These are phyloP conservation scores for Ascoidea asiatica DNA, from an alignment of 805 yeast genomes.

Conservation along the genomic window DNA sequence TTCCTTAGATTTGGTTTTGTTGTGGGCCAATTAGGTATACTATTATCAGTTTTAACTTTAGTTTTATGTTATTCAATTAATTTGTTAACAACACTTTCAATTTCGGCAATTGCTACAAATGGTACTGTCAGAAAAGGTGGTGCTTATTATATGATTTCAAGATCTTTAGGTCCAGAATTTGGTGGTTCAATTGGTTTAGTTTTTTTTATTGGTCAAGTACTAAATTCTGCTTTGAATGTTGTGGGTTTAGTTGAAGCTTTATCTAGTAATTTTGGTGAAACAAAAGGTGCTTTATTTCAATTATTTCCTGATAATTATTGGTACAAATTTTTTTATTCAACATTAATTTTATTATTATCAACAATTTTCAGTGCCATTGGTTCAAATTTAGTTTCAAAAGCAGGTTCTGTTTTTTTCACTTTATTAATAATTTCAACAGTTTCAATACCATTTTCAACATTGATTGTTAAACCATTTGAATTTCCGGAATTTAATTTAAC, in stretches of 20 bases:
- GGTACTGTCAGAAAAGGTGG: constrained; percentile 98
- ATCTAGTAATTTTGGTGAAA: constrained; percentile 60
- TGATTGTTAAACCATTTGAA: constrained; percentile 54
- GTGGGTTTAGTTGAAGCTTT: constrained; percentile 93
- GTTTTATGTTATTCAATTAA: constrained; percentile 68
- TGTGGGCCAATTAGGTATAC: constrained; percentile 84
- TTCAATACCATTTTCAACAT: constrained; percentile 68
- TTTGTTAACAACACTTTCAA: constrained; percentile 73
- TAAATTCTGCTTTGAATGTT: constrained; percentile 84
- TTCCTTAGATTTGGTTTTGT: constrained; percentile 91
- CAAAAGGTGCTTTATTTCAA: constrained; percentile 36
- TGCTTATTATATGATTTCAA: constrained; percentile 92
- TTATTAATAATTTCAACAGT: constrained; percentile 57
- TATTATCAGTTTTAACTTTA: constrained; percentile 61
- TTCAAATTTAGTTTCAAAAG: constrained; percentile 64
- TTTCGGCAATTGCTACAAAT: constrained; percentile 93
- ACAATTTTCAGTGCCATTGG: constrained; percentile 72
- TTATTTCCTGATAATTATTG: constrained; percentile 58
- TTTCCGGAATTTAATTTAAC: constrained; percentile 30
- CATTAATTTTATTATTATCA: constrained; percentile 55
- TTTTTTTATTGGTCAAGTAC: constrained; percentile 86
- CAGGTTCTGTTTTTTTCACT: constrained; percentile 64
- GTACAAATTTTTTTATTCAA: constrained; percentile 61
- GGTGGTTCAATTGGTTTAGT: constrained; percentile 97
- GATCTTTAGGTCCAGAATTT: constrained; percentile 94